Base-by-base conservation (phyloP, 352 stramenopile species). In the Achlya hypogyna region DNA sequence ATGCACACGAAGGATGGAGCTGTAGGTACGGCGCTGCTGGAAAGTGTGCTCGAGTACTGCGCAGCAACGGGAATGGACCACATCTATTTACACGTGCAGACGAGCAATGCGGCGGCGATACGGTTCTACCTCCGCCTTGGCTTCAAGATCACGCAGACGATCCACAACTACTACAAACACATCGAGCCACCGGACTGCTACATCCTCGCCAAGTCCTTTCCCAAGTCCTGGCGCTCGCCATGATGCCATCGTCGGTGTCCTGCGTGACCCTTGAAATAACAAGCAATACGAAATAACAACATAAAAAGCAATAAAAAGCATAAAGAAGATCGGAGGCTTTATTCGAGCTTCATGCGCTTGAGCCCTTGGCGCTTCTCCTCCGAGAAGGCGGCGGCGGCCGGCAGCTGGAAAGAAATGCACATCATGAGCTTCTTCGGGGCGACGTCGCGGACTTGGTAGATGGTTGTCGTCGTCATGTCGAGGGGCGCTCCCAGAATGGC, bases 391-490 rank as follows among this genome's bases (percentile, higher is more conserved):
- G 89, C 85, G 1, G 71, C 72, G 51, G 80, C 75, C 0, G 96
- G 93, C n/a, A 98, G 71, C 59, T 83, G 70, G 76, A 99, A 98
- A 31, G 88, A 97, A 32, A 98, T 87, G 74, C 95, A 98, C 54
- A 98, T 86, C 96, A 99, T 99, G 65, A 97, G 90, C 74, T 98
- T 98, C 71, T 97, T 98, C 0, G 96, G 96, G 2, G 96, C 85
- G 9, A 99, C 95, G 71, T 99, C 92, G 59, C 96, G 79, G 35
- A 99, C 95, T 14, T 93, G 78, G 74, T 97, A 91, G 66, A 91
- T 84, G 47, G 68, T 76, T 16, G 79, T 87, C 8, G 64, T 70
- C 40, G 65, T 60, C 4, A 70, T 62, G 43, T 87, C 69, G 20
- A 98, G 66, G 53, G 75, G 71, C 1, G 87, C 81, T 20, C 73